phyloP scores from a whole-genome alignment of 177 flowering plant species.

The Vitis hybrid region DNA sequence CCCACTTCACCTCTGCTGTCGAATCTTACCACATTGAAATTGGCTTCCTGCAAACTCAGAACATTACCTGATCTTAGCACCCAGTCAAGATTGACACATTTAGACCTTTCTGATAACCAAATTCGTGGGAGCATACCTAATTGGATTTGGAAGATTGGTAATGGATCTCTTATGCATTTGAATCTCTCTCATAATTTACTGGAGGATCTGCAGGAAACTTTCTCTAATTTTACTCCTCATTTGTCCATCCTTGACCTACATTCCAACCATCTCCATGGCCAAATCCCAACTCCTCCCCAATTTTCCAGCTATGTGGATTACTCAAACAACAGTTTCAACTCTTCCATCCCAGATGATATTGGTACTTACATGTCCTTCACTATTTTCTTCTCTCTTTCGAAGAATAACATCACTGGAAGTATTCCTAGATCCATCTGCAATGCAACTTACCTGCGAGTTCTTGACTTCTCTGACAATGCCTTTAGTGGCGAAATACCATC shows the following conservation, averaged over 20 bases:
- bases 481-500: neutral
- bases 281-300: slow-evolving; percentile 24
- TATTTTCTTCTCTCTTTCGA: slow-evolving; percentile 34
- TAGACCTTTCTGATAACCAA: slow-evolving; percentile 44
- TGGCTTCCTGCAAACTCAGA: no score
- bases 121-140: slow-evolving; percentile 35
- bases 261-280: slow-evolving; percentile 39
- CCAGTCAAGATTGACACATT: neutral
- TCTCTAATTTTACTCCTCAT: slow-evolving; percentile 2
- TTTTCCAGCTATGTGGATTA: slow-evolving; percentile 29
- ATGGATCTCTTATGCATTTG: slow-evolving; percentile 14
- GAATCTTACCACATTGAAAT: neutral
- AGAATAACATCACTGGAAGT: slow-evolving; percentile 26
- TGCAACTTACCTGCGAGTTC: slow-evolving; percentile 32
- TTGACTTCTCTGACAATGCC: slow-evolving; percentile 39
- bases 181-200: slow-evolving; percentile 42
- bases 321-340: slow-evolving; percentile 37
- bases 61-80: no score
- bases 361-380: slow-evolving; percentile 1
- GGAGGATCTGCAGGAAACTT: slow-evolving; percentile 18
- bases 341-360: slow-evolving; percentile 24
- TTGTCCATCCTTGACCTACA: slow-evolving; percentile 33
- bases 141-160: slow-evolving; percentile 39
- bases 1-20: neutral
- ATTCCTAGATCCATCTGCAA: slow-evolving; percentile 36